Evolutionary conservation across 2,329 filamentous ascomycete species (phyloP).

Genomic region (Beauveria caledonica): DNA sequence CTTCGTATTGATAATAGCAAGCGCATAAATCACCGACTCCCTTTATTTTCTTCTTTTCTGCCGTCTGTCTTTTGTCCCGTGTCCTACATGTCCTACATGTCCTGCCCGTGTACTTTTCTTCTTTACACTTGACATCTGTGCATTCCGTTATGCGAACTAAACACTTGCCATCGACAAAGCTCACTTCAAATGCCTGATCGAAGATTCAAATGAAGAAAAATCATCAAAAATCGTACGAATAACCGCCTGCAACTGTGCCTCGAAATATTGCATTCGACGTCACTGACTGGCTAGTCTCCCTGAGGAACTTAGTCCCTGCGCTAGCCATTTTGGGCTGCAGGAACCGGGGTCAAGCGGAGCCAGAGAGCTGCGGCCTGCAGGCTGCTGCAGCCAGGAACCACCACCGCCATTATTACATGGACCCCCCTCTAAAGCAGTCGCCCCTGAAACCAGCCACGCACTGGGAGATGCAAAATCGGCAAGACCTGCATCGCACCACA

Average conservation of each 20-base stretch:
- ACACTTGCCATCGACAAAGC: too few species aligned
- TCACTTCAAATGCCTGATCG: too few species aligned
- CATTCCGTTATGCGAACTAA: too few species aligned
- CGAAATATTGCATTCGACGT: neutral
- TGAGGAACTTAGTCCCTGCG: neutral
- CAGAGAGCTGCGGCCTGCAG: neutral
- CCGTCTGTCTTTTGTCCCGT: too few species aligned
- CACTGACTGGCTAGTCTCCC: neutral
- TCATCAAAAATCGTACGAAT: neutral
- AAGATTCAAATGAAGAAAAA: too few species aligned
- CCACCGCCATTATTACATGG: neutral
- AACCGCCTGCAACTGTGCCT: neutral
- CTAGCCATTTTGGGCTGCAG: neutral
- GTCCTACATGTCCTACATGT: too few species aligned
- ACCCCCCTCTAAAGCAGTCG: neutral
- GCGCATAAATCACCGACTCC: too few species aligned
- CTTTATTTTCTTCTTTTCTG: too few species aligned
- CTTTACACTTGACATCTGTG: too few species aligned
- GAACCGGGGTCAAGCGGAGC: neutral
- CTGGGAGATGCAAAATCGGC: neutral
- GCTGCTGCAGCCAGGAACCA: neutral
- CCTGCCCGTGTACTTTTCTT: too few species aligned
- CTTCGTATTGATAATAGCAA: too few species aligned
- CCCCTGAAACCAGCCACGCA: constrained; percentile 11
- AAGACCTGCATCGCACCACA: neutral